These are phyloP conservation scores for Plectosphaerella sp. DNA, from an alignment of 2,329 filamentous ascomycete species.

Conservation along the genomic window DNA sequence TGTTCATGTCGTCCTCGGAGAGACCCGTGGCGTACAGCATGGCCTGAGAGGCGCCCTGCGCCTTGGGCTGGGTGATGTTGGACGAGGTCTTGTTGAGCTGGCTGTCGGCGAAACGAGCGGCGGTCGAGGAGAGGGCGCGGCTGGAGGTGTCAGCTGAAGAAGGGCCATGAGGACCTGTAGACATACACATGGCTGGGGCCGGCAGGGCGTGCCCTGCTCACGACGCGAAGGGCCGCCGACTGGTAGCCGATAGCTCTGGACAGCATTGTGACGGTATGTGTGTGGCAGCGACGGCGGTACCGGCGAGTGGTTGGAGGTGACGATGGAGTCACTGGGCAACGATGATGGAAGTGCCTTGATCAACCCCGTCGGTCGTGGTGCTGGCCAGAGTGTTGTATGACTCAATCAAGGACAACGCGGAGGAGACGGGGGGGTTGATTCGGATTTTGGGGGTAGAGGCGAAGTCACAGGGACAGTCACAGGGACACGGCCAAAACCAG, in stretches of 20 bases:
- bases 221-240: conserved; percentile 16
- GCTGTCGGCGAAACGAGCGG: conserved; percentile 40
- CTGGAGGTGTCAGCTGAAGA: conserved; percentile 27
- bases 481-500: conserved; percentile 15
- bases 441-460: conserved; percentile 5
- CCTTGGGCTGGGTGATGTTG: conserved; percentile 91
- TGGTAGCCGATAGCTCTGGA: conserved; percentile 11
- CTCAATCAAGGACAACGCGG: conserved; percentile 12
- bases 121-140: conserved; percentile 46
- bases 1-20: conserved; percentile 81
- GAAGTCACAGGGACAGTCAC: conserved; percentile 23
- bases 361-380: conserved; percentile 1
- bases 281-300: conserved; percentile 1
- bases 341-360: conserved; percentile 1
- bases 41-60: conserved; percentile 95
- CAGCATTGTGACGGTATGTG: conserved; percentile 13
- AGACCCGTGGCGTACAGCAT: conserved; percentile 98
- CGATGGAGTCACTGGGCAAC: neutral
- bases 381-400: conserved; percentile 7
- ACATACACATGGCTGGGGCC: conserved; percentile 15
- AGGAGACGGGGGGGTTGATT: neutral
- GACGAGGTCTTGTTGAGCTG: conserved; percentile 73
- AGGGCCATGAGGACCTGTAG: no score
- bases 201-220: conserved; percentile 12
- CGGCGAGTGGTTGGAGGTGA: neutral